These are phyloP conservation scores for Podospora pseudopauciseta DNA, from an alignment of 495 filamentous ascomycete genomes.

Conservation along the genomic window DNA sequence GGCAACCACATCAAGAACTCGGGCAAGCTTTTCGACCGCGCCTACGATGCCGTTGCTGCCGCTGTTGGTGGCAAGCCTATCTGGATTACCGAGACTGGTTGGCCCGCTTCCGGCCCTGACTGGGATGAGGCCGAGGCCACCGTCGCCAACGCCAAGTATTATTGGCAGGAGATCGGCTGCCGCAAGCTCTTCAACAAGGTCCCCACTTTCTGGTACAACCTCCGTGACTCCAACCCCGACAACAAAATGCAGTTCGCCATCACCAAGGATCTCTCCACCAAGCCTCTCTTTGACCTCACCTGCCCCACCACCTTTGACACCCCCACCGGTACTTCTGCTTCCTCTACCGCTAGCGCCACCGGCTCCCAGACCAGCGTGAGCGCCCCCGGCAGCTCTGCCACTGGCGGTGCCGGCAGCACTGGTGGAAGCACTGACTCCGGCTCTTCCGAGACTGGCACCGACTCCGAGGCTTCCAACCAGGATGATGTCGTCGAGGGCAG, in stretches of 20 bases:
- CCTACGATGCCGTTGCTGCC: conserved; percentile 33
- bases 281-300: conserved; percentile 56
- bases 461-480: neutral
- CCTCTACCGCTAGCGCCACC: conserved; percentile 16
- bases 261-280: conserved; percentile 50
- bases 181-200: conserved; percentile 57
- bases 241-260: conserved; percentile 45
- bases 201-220: conserved; percentile 64
- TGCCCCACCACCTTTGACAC: conserved; percentile 47
- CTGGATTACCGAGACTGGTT: conserved; percentile 54
- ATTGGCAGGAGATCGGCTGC: conserved; percentile 71
- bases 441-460: conserved; percentile 10
- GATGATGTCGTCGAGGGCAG: conserved; percentile 1
- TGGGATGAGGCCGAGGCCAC: conserved; percentile 57
- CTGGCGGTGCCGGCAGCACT: conserved; percentile 13
- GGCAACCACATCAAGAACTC: conserved; percentile 44
- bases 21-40: conserved; percentile 39
- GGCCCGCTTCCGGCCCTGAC: conserved; percentile 40
- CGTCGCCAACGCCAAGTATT: conserved; percentile 61
- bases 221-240: conserved; percentile 45
- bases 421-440: conserved; percentile 22
- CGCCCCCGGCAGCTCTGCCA: conserved; percentile 20
- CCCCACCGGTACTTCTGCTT: conserved; percentile 17
- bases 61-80: conserved; percentile 42
- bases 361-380: conserved; percentile 13